Evolutionary conservation across 345 rosid genomes (phyloP), one percentile per base, ranked within the genome.

Genomic region (Nasturtium officinale): DNA sequence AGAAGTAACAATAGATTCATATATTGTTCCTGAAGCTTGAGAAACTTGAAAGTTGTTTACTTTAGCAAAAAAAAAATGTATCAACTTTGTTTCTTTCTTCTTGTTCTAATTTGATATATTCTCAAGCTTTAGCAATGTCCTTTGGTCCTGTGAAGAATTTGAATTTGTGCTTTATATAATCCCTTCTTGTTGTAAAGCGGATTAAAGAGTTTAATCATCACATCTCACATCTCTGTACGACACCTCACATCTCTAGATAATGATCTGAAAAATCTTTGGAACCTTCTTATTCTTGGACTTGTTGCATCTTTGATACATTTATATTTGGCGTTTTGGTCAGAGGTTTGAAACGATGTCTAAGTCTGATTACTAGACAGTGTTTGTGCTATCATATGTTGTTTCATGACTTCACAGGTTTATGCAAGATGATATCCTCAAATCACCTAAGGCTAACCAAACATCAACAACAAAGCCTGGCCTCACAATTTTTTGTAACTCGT

Each of bases 1-100:
- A 25, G 69, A 76, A 62, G 74, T 76, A 17, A 61, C 69, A 9
- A 45, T 5, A 13, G 79, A 76, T 20, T 45, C 52, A 0, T 69
- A 76, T 33, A 62, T 53, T 33, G 74, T 55, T 0, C 50, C 40
- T 42, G 65, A 61, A 52, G 73, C 61, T 74, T 1, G n/a, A 15
- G 78, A 67, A 28, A 58, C 67, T 7, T 66, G 61, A 74, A 43
- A 64, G 67, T 66, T 57, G 18, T 57, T 65, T 55, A 4, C 65
- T 55, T 46, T 32, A 21, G 23, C 23, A 21, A 23, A 23, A 21
- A 23, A 21, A 26, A 72, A 63, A 53, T 53, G 70, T 63, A 64
- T 63, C 70, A 50, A 28, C 55, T 55, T 64, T 72, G 69, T 61
- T 25, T 61, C 15, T 57, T 47, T 48, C 1, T 48, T 66, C 38